phyloP scores from a whole-genome alignment of 2,329 filamentous ascomycete genomes.

The Sporothrix schenckii region DNA sequence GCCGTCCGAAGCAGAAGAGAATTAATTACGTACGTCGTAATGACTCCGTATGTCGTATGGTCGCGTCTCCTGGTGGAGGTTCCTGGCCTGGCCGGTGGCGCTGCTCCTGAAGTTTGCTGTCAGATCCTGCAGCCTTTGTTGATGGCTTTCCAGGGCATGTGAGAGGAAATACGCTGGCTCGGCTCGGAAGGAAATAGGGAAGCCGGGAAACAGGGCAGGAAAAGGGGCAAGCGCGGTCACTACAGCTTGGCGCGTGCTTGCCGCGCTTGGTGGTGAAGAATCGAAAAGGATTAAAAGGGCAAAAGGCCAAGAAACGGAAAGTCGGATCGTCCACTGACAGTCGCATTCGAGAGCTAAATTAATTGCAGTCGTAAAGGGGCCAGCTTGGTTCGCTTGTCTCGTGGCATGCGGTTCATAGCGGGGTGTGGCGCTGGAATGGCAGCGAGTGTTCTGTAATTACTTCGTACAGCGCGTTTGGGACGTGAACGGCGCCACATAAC shows the following conservation, averaged over 20 bases:
- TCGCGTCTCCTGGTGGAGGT: conserved; percentile 2
- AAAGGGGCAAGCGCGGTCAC: conserved; percentile 16
- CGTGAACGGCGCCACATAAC: not conserved
- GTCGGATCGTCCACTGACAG: not conserved
- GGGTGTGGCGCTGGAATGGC: conserved; percentile 25
- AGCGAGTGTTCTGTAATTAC: not conserved
- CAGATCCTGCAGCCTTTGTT: conserved; percentile 16
- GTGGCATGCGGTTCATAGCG: conserved; percentile 1
- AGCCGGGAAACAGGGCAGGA: not conserved
- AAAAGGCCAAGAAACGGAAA: not conserved
- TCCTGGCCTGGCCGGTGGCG: conserved; percentile 20
- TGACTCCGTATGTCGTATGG: not conserved
- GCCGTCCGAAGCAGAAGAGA: not conserved
- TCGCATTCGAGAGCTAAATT: not conserved
- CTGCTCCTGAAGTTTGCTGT: not conserved
- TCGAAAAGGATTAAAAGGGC: not conserved
- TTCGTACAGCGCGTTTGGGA: not conserved
- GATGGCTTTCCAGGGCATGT: not conserved
- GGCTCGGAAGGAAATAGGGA: not conserved
- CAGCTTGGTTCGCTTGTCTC: not conserved
- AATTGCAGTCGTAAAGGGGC: not conserved
- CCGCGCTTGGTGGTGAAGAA: conserved; percentile 21
- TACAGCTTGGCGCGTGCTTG: not conserved
- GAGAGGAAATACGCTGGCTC: not conserved
- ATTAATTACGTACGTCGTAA: conserved; percentile 9